Evolutionary conservation across 768 basidiomycete genomes (phyloP).

Genomic region (Suillus alpinus): DNA sequence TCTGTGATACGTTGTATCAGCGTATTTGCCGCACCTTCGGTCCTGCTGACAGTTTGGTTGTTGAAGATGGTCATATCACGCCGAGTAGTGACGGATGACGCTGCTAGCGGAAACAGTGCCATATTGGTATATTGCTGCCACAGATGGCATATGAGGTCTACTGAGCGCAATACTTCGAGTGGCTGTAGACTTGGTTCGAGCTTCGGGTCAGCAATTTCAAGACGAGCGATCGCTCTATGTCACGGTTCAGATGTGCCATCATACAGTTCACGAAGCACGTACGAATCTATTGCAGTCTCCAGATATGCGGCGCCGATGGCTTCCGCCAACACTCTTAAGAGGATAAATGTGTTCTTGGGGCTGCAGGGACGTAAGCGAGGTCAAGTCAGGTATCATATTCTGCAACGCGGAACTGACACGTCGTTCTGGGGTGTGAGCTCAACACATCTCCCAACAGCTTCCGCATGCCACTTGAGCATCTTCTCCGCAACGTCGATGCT

Average conservation of each 20-base stretch:
- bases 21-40: conserved; percentile 80
- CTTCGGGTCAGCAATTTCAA: conserved; percentile 75
- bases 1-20: conserved; percentile 82
- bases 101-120: conserved; percentile 84
- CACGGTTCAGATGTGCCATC: conserved; percentile 4
- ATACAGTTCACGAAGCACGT: conserved; percentile 25
- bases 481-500: conserved; percentile 76
- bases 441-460: conserved; percentile 91
- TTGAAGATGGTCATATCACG: conserved; percentile 94
- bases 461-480: conserved; percentile 97
- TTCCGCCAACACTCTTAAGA: conserved; percentile 84
- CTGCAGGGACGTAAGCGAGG: conserved; percentile 39
- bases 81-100: conserved; percentile 79
- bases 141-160: conserved; percentile 89
- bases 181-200: conserved; percentile 75
- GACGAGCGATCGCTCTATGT: conserved; percentile 59
- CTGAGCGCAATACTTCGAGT: conserved; percentile 60
- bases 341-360: conserved; percentile 82
- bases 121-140: conserved; percentile 97
- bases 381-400: background rate
- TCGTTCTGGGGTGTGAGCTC: conserved; percentile 82
- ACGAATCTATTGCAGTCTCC: conserved; percentile 93
- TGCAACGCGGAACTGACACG: conserved; percentile 54
- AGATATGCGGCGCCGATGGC: conserved; percentile 80
- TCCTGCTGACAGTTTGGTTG: conserved; percentile 77